Conservation (phyloP, 768 basidiomycete species). For the Phylloporus arenicola region DNA sequence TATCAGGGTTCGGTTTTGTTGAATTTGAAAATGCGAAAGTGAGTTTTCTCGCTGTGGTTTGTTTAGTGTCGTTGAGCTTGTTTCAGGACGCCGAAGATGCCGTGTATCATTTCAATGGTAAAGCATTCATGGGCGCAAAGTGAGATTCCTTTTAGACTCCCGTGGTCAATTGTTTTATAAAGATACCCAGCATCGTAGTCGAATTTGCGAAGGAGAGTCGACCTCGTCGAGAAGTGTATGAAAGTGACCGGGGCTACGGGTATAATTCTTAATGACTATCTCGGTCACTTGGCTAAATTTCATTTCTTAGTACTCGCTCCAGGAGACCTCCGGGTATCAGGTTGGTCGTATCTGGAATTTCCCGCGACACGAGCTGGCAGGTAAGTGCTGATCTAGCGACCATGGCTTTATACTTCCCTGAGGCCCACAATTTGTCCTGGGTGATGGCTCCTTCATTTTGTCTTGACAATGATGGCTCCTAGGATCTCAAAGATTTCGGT, state of each 20-base stretch:
- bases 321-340: slow-evolving; percentile 79
- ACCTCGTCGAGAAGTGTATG: slow-evolving; percentile 73
- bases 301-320: slow-evolving; percentile 49
- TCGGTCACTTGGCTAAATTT: slow-evolving; percentile 12
- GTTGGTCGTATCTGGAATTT: slow-evolving; percentile 81
- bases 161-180: neutral
- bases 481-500: slow-evolving; percentile 98
- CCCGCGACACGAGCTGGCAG: slow-evolving; percentile 98
- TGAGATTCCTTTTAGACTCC: neutral
- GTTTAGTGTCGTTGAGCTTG: slow-evolving; percentile 10
- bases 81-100: slow-evolving; percentile 92
- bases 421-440: slow-evolving; percentile 16
- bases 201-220: slow-evolving; percentile 94
- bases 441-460: slow-evolving; percentile 4
- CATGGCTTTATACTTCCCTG: slow-evolving; percentile 1
- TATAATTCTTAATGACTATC: slow-evolving; percentile 27
- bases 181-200: slow-evolving; percentile 71
- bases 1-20: slow-evolving; percentile 92
- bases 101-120: slow-evolving; percentile 79
- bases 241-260: slow-evolving; percentile 53
- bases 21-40: slow-evolving; percentile 89
- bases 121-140: slow-evolving; percentile 85
- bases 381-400: slow-evolving; percentile 47
- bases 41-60: neutral
- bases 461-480: slow-evolving; percentile 32